These are phyloP conservation scores for Skeletonema grethae DNA, from an alignment of 108 stramenopile species.

Conservation along the genomic window DNA sequence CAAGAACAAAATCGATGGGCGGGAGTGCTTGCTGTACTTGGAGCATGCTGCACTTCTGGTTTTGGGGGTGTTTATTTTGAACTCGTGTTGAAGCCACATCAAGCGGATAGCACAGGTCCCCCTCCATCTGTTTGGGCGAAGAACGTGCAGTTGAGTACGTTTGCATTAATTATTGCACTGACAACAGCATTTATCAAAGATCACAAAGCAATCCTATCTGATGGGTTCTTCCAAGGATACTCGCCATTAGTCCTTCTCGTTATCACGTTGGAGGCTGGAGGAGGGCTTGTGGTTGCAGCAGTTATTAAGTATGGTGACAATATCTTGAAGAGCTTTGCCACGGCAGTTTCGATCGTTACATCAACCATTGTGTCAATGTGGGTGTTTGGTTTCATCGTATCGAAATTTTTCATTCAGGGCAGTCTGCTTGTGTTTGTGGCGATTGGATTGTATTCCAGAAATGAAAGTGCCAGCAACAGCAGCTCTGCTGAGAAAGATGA, in stretches of 20 bases:
- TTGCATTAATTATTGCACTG: slow-evolving; percentile 79
- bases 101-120: slow-evolving; percentile 45
- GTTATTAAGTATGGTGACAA: slow-evolving; percentile 91
- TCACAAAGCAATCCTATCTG: slow-evolving; percentile 46
- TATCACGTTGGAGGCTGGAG: slow-evolving; percentile 86
- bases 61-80: slow-evolving; percentile 98
- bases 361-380: slow-evolving; percentile 53
- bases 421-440: slow-evolving; percentile 35
- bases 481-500: neutral
- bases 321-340: slow-evolving; percentile 79
- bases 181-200: slow-evolving; percentile 82
- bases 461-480: slow-evolving; percentile 7
- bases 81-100: slow-evolving; percentile 89
- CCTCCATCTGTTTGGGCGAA: slow-evolving; percentile 89
- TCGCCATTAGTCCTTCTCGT: slow-evolving; percentile 83
- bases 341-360: slow-evolving; percentile 58
- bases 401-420: slow-evolving; percentile 31
- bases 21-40: slow-evolving; percentile 92
- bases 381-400: slow-evolving; percentile 51
- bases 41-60: slow-evolving; percentile 93
- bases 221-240: slow-evolving; percentile 94
- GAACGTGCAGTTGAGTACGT: slow-evolving; percentile 97
- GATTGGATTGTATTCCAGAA: slow-evolving; percentile 33
- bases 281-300: slow-evolving; percentile 75
- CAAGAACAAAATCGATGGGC: slow-evolving; percentile 66